A percentile compares a stretch with the other conserved stretches of the same genome.
phyloP scores from a whole-genome alignment of 257 asterid genomes.

The Nicotiana noctiflora region DNA sequence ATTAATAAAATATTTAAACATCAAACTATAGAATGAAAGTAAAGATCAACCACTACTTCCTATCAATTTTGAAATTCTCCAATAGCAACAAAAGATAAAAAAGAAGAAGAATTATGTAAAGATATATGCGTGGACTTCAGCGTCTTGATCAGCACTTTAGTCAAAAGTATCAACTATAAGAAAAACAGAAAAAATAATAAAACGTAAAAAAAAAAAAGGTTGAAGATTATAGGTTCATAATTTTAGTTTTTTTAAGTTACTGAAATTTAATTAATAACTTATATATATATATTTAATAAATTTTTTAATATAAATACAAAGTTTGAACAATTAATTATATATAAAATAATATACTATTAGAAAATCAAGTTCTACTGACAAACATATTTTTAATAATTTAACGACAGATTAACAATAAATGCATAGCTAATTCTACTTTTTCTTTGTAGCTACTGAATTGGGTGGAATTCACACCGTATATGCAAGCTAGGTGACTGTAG shows the following conservation, averaged over 20 bases:
- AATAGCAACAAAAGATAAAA: not conserved
- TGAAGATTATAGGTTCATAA: too few species aligned
- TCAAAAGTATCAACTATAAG: conserved; percentile 12
- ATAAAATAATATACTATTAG: too few species aligned
- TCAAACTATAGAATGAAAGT: conserved; percentile 3
- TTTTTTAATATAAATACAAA: too few species aligned
- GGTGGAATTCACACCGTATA: too few species aligned
- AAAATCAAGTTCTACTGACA: too few species aligned
- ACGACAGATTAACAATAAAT: fast-evolving
- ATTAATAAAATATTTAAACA: not conserved
- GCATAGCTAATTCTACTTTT: fast-evolving
- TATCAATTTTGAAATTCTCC: conserved; percentile 1
- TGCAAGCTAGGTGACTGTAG: too few species aligned
- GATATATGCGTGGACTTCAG: conserved; percentile 20
- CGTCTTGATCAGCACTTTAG: conserved; percentile 12
- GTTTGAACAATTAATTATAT: too few species aligned
- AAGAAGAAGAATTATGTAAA: not conserved
- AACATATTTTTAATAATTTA: too few species aligned
- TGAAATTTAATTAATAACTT: too few species aligned
- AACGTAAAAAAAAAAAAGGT: not conserved
- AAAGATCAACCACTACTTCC: not conserved
- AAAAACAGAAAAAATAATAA: not conserved
- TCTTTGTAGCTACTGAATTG: too few species aligned
- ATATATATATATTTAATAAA: too few species aligned
- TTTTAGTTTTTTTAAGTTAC: too few species aligned